Base-by-base conservation (phyloP, 441 rosid species). In the Jatropha podagrica region DNA sequence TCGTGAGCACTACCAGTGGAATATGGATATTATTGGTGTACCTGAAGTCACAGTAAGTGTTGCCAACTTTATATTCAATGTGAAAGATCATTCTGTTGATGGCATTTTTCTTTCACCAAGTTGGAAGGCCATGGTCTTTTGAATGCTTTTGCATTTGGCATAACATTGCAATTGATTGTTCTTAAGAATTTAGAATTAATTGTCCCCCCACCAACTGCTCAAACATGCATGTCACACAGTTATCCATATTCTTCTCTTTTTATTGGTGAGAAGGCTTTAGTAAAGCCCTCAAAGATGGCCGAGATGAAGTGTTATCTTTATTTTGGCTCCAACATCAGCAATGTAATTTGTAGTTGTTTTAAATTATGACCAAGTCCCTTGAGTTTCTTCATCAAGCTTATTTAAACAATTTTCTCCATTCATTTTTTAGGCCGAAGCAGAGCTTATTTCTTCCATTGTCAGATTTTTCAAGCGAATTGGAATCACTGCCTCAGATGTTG, bases 1-100 rank as follows among this genome's bases (percentile, higher is more conserved):
- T 18, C 94, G 97, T 37, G 97, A 95, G 83, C 99, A 95, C 84
- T 95, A 95, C 80, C 99, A 91, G 74, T 89, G 99, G 99, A 92
- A 95, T 82, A 95, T 95, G 99, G 98, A 95, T 85, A 90, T 92
- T 20, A 86, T 91, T 51, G 99, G 96, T 76, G 92, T 91, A 40
- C 93, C 94, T 76, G 87, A 90, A 82, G 97, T 95, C 56, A 86
- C 88, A 0, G 97, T 95, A 78, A 82, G 89, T 81, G 52, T 48
- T 82, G 51, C 83, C 56, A 59, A 52, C 52, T 74, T 74, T 15
- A 9, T 26, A 17, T 54, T 49, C 72, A 77, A 73, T 72, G 6
- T 44, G 69, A 51, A 38, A 55, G 64, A 56, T 8, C 63, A 13
- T 48, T 32, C 67, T 73, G 46, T 62, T 59, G 15, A 67, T 71